Percentiles rank a stretch among this genome's conserved stretches.
Conservation (phyloP, 257 asterid genomes). For the Echium plantagineum region DNA sequence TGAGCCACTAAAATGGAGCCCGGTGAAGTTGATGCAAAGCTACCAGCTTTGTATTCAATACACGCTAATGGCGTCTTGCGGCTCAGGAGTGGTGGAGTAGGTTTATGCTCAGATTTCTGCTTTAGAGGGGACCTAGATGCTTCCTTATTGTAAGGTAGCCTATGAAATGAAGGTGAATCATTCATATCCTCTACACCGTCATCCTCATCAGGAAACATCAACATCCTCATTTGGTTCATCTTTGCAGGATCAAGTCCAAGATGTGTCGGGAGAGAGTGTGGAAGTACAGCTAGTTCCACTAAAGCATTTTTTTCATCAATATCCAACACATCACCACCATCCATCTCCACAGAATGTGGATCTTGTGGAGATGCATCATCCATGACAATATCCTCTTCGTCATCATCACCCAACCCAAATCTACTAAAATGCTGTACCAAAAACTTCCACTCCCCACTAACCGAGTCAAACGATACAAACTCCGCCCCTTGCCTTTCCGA, state of each 20-base stretch:
- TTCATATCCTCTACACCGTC: conserved; percentile 44
- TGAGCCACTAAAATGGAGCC: conserved; percentile 70
- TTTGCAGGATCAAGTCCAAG: conserved; percentile 85
- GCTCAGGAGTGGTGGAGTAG: conserved; percentile 29
- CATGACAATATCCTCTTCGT: conserved; percentile 75
- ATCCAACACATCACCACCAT: conserved; percentile 43
- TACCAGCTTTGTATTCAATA: conserved; percentile 60
- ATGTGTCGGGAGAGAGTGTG: conserved; percentile 96
- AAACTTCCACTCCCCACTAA: conserved; percentile 69
- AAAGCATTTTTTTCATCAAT: conserved; percentile 40
- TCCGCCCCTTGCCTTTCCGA: conserved; percentile 80
- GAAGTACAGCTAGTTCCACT: conserved; percentile 39
- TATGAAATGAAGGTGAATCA: conserved; percentile 29
- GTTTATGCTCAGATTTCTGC: conserved; percentile 23
- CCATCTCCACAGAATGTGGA: conserved; percentile 35
- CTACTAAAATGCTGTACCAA: conserved; percentile 87
- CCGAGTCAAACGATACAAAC: conserved; percentile 56
- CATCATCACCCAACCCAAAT: conserved; percentile 81
- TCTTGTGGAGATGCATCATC: conserved; percentile 50
- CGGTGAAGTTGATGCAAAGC: conserved; percentile 50
- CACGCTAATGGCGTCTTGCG: conserved; percentile 91
- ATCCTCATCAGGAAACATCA: conserved; percentile 60
- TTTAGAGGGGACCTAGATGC: conserved; percentile 49
- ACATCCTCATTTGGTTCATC: conserved; percentile 73
- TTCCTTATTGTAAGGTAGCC: conserved; percentile 37